Evolutionary conservation across 371 early-diverging fungal genomes (phyloP), one percentile per base, ranked within the genome.

Genomic region (Chytridiales sp.): DNA sequence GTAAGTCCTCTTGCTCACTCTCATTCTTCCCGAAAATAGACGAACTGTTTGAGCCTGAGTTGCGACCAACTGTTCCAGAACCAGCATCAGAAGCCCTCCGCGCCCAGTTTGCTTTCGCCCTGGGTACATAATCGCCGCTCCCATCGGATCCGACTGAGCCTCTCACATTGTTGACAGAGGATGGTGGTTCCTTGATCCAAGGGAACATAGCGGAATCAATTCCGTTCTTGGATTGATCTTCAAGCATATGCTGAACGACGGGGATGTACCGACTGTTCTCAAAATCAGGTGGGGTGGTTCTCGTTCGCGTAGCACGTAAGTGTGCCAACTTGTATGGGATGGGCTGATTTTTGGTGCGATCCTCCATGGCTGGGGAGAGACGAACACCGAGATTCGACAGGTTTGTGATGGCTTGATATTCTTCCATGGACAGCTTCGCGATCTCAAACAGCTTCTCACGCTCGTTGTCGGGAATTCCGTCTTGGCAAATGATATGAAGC

Each of bases 341-440:
- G 5, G 38, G 32, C 15, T 29, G 49, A 6, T 61, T 62, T 5
- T 27, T 46, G 15, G 57, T 57, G 15, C 64, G 50, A 35, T 64
- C 67, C 48, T 60, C 66, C 11, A 66, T 13, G 44, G 64, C 66
- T 21, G 72, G 59, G 11, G 68, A 65, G n/a, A 86, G 62, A 21
- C 84, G 76, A 0, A 89, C 83, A 9, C 90, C 90, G 9, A 94
- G 69, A 26, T 83, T 57, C 4, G 74, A 70, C 29, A 93, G 71
- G 66, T 95, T 93, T 24, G 80, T 85, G 35, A 95, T 80, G 1
- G 90, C 88, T 39, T 90, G 91, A 30, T 81, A 78, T 53, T 88
- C 86, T 24, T 84, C 79, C n/a, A 83, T 75, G 11, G 81, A 74
- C 17, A 97, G 73, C 48, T 85, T 82, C 11, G 93, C 94, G 61